phyloP scores from a whole-genome alignment of 2,329 filamentous ascomycete species.

The Falciphora oryzae region DNA sequence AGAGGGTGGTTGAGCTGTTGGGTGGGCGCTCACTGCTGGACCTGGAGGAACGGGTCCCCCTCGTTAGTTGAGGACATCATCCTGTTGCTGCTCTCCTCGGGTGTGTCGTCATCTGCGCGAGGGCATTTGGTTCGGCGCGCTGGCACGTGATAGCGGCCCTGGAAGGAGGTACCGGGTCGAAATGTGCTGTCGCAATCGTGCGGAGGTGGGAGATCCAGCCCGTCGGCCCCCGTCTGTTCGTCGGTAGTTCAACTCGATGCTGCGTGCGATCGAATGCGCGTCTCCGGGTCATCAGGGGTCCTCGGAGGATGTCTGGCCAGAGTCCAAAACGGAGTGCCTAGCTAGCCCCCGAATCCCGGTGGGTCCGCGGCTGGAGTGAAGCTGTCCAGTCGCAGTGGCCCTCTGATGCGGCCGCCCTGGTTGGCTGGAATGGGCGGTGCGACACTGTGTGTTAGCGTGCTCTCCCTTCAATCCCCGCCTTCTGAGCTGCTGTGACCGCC shows the following conservation, averaged over 20 bases:
- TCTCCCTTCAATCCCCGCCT: neutral
- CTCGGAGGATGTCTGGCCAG: neutral
- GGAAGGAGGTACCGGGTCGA: neutral
- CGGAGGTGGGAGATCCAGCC: neutral
- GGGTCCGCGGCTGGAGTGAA: neutral
- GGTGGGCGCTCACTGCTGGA: constrained; percentile 51
- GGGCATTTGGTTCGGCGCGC: neutral
- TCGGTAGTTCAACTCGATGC: neutral
- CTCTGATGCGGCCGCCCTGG: neutral
- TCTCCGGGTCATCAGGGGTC: neutral
- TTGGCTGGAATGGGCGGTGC: too few species aligned
- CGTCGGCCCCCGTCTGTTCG: neutral
- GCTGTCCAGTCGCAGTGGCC: neutral
- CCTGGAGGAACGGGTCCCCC: constrained; percentile 66
- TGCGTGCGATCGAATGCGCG: neutral
- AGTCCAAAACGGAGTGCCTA: neutral
- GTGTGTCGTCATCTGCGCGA: constrained; percentile 1
- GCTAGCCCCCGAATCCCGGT: neutral
- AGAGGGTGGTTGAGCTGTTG: constrained; percentile 3
- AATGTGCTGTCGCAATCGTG: neutral
- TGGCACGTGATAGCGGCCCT: neutral
- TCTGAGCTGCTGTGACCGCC: neutral
- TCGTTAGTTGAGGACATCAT: constrained; percentile 66
- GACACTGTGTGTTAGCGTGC: neutral
- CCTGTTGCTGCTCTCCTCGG: constrained; percentile 20